Evolutionary conservation across 2,329 filamentous ascomycete species (phyloP).

Genomic region (Teratosphaeria epicoccoides): DNA sequence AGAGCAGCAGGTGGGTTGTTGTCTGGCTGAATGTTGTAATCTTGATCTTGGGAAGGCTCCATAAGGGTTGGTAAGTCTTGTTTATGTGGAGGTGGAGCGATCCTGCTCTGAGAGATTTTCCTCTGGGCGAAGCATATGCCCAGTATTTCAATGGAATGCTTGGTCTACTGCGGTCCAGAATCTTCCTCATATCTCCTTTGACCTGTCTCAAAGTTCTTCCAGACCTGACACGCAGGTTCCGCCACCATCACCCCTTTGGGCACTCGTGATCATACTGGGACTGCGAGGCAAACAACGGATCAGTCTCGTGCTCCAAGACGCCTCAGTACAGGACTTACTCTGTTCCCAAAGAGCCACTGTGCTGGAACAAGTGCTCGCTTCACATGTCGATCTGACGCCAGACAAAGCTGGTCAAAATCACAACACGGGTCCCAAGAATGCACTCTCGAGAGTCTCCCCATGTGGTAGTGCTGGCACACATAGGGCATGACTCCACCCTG

Average conservation of each 20-base stretch:
- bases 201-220: not conserved
- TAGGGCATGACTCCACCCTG: slow-evolving; percentile 48
- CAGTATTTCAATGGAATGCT: not conserved
- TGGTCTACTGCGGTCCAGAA: not conserved
- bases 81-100: no score
- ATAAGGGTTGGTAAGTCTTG: no score
- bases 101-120: no score
- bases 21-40: no score
- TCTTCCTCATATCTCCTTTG: not conserved
- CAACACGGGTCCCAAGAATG: slow-evolving; percentile 44
- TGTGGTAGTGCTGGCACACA: slow-evolving; percentile 48
- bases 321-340: slow-evolving; percentile 33
- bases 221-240: not conserved
- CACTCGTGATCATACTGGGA: slow-evolving; percentile 31
- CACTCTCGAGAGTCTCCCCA: slow-evolving; percentile 48
- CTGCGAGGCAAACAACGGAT: slow-evolving; percentile 46
- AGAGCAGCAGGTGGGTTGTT: no score
- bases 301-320: slow-evolving; percentile 44
- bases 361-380: slow-evolving; percentile 38
- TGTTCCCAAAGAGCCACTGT: slow-evolving; percentile 29
- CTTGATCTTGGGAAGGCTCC: no score
- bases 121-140: no score
- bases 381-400: slow-evolving; percentile 43
- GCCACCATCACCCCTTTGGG: slow-evolving; percentile 11
- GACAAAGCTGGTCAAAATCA: slow-evolving; percentile 35